phyloP scores from a whole-genome alignment of 2,329 filamentous ascomycete genomes.

The Fonsecaea pugnacius region DNA sequence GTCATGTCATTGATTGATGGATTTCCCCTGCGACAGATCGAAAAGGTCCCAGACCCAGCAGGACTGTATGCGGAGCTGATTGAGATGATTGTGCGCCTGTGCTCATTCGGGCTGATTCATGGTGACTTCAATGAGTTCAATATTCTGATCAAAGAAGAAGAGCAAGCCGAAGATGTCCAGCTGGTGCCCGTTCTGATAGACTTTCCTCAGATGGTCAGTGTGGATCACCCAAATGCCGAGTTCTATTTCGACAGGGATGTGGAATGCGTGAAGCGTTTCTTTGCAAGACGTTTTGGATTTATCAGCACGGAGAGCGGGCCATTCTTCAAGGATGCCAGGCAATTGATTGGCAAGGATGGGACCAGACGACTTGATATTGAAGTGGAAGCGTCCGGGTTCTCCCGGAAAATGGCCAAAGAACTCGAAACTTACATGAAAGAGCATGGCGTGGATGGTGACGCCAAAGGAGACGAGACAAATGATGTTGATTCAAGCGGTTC shows the following conservation, averaged over 20 bases:
- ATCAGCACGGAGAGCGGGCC: constrained; percentile 79
- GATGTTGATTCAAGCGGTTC: constrained; percentile 48
- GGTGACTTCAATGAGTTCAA: constrained; percentile 99
- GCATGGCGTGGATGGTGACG: constrained; percentile 62
- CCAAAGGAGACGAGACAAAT: constrained; percentile 45
- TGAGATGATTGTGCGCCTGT: constrained; percentile 79
- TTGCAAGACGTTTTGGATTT: constrained; percentile 86
- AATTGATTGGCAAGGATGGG: constrained; percentile 68
- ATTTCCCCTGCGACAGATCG: constrained; percentile 87
- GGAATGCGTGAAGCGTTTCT: constrained; percentile 92
- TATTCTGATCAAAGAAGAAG: constrained; percentile 82
- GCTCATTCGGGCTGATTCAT: constrained; percentile 87
- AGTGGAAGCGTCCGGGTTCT: constrained; percentile 92
- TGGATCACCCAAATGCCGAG: constrained; percentile 89
- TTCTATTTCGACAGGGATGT: constrained; percentile 98
- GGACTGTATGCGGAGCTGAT: constrained; percentile 91
- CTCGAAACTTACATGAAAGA: constrained; percentile 86
- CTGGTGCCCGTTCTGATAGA: constrained; percentile 88
- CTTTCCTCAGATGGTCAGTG: constrained; percentile 97
- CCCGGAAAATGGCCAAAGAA: constrained; percentile 95
- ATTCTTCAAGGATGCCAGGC: constrained; percentile 81
- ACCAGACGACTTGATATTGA: constrained; percentile 77
- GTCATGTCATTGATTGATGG: constrained; percentile 95
- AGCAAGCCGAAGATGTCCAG: constrained; percentile 33
- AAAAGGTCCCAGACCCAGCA: constrained; percentile 79